Evolutionary conservation across 495 filamentous ascomycete genomes (phyloP).

Genomic region (Tuber magnatum): DNA sequence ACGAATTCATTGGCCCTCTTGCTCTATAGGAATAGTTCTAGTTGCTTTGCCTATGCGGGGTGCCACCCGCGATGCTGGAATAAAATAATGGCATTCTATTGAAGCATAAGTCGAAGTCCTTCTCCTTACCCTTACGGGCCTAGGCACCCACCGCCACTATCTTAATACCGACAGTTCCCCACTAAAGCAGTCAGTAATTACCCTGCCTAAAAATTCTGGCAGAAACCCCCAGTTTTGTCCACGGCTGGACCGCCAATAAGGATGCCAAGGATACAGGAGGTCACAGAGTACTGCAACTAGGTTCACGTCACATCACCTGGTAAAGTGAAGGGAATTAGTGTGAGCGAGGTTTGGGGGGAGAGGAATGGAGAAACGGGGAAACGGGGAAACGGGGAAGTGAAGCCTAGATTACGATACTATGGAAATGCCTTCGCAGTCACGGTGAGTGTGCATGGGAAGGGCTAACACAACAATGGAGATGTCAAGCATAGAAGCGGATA

Average conservation of each 20-base stretch:
- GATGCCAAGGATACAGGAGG: conserved; percentile 51
- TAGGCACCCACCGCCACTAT: neutral
- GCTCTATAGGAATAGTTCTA: neutral
- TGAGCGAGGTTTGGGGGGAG: neutral
- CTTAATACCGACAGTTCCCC: conserved; percentile 1
- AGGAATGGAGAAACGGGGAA: neutral
- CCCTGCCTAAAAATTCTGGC: neutral
- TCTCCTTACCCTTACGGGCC: neutral
- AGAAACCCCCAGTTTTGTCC: conserved; percentile 23
- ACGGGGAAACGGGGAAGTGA: neutral
- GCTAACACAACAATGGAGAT: conserved; percentile 51
- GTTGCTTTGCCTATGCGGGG: neutral
- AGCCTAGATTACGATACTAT: conserved; percentile 46
- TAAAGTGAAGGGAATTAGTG: neutral
- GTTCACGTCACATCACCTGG: conserved; percentile 47
- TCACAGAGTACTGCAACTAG: conserved; percentile 50
- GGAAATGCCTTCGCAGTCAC: conserved; percentile 45
- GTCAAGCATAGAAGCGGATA: conserved; percentile 48
- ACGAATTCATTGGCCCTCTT: neutral
- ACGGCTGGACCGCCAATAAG: conserved; percentile 45
- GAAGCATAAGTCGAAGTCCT: neutral
- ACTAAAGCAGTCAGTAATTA: neutral
- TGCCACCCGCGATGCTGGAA: neutral
- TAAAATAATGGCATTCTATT: neutral
- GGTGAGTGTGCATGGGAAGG: conserved; percentile 51